Evolutionary conservation across 2,329 filamentous ascomycete genomes (phyloP), one percentile per base, ranked within the genome.

Genomic region (Alternaria sp.): DNA sequence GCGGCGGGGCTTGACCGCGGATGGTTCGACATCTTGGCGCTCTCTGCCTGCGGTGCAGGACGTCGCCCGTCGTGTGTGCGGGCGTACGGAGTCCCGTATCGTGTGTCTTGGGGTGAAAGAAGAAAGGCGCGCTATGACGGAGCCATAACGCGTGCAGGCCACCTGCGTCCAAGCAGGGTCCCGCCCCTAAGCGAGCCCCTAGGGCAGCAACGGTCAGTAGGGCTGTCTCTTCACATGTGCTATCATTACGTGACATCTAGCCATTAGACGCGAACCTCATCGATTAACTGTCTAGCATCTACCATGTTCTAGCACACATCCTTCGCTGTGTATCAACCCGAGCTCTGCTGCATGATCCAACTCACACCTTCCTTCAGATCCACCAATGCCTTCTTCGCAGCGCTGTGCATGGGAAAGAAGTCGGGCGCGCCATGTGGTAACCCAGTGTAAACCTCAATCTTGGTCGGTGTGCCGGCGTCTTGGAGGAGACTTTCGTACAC

Each of bases 361-460:
- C 69, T 71, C n/a, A 80, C 55, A 1, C 77, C 79, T n/a, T 69
- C 64, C 26, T 77, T 69, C 5, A 72, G 68, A 57, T 81, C 75
- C 7, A 68, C 46, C n/a, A 71, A 21, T 6, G 73, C 71, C 58
- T 71, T 74, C 44, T 73, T 69, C 4, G 69, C 67, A 3, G 68
- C 57, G 10, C 71, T 70, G 23, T 75, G 51, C 45, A 75, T 74
- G 7, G 76, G 76, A 54, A 80, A 70, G 57, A 78, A 75, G 30
- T 67, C 64, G 50, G 71, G 74, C 54, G 86, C 68, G 71, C 78
- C 80, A 72, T 84, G 83, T 8, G 81, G 81, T 57, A 82, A 73
- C 0, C 82, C 83, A 0, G 75, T 65, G 68, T 81, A 84, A 6
- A 83, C 69, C 64, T 85, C 80, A 12, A 86, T 43, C 1, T 30